phyloP scores from a whole-genome alignment of 306 rosid genomes.

The Casuarina glauca region DNA sequence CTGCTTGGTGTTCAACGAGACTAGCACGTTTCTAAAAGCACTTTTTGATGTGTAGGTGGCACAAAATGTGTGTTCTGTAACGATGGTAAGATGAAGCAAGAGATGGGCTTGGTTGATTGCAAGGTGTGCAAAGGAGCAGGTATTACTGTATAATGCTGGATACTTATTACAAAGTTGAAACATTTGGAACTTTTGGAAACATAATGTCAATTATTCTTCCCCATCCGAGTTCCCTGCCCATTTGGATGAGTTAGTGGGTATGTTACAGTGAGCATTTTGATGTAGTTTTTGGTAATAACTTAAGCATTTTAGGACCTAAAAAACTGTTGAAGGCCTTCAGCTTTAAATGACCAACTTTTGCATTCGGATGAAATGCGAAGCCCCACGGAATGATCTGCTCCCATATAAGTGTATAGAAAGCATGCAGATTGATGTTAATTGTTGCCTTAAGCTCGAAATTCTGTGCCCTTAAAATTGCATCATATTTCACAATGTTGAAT shows the following conservation, averaged over 20 bases:
- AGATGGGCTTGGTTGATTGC: slow-evolving; percentile 67
- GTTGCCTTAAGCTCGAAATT: background rate
- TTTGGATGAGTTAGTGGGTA: background rate
- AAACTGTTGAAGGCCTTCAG: background rate
- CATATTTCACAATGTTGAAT: background rate
- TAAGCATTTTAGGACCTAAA: background rate
- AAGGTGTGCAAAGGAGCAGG: slow-evolving; percentile 98
- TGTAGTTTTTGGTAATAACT: background rate
- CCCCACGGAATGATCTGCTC: background rate
- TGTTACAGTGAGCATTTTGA: background rate
- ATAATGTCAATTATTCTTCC: background rate
- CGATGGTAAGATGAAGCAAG: slow-evolving; percentile 87
- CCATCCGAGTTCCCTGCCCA: background rate
- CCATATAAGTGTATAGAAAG: background rate
- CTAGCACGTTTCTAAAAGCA: slow-evolving; percentile 2
- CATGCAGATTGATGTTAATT: background rate
- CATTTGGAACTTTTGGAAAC: background rate
- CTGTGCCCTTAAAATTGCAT: background rate
- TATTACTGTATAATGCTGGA: slow-evolving; percentile 32
- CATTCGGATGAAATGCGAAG: slow-evolving; percentile 1
- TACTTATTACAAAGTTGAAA: background rate
- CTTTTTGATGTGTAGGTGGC: slow-evolving; percentile 64
- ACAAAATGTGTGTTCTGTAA: slow-evolving; percentile 86
- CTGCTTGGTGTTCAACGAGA: background rate
- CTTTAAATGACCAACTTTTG: background rate